Percentiles rank a stretch among this genome's conserved stretches.
These are phyloP conservation scores for Naganishia onofrii DNA, from an alignment of 768 basidiomycete species.

Conservation along the genomic window DNA sequence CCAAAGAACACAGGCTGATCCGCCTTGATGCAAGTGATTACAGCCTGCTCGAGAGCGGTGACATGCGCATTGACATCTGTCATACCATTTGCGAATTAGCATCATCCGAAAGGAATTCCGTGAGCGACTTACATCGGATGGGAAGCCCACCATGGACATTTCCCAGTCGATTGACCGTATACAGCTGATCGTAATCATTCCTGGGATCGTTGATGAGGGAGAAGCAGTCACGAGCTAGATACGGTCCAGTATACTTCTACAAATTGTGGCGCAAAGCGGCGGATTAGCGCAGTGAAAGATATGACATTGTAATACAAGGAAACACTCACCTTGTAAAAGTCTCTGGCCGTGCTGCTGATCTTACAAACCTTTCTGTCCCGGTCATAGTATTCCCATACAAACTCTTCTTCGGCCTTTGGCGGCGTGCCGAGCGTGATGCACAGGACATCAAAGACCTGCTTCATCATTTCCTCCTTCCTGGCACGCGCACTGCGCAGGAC, in stretches of 20 bases:
- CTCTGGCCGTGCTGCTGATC: constrained; percentile 76
- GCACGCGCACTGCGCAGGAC: constrained; percentile 61
- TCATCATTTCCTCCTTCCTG: constrained; percentile 80
- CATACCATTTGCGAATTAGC: background rate
- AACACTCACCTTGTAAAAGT: constrained; percentile 62
- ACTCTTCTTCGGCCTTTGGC: constrained; percentile 65
- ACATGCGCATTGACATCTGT: constrained; percentile 86
- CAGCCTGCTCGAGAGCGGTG: constrained; percentile 72
- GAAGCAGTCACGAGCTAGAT: constrained; percentile 64
- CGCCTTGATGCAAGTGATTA: constrained; percentile 81
- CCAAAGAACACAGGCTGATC: constrained; percentile 88
- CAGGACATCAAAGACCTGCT: constrained; percentile 78
- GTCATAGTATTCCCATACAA: constrained; percentile 87
- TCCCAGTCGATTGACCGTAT: constrained; percentile 88
- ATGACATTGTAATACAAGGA: background rate
- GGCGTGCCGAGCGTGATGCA: constrained; percentile 83
- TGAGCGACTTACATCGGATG: constrained; percentile 67
- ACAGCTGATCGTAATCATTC: constrained; percentile 74
- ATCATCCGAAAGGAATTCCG: constrained; percentile 11
- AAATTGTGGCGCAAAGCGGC: background rate
- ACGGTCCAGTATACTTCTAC: constrained; percentile 38
- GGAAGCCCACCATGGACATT: constrained; percentile 85
- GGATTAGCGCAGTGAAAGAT: background rate
- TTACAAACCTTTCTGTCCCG: constrained; percentile 68
- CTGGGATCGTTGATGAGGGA: constrained; percentile 94